These are phyloP conservation scores for Helichrysum umbraculigerum DNA, from an alignment of 129 eudicot genomes.

Conservation along the genomic window DNA sequence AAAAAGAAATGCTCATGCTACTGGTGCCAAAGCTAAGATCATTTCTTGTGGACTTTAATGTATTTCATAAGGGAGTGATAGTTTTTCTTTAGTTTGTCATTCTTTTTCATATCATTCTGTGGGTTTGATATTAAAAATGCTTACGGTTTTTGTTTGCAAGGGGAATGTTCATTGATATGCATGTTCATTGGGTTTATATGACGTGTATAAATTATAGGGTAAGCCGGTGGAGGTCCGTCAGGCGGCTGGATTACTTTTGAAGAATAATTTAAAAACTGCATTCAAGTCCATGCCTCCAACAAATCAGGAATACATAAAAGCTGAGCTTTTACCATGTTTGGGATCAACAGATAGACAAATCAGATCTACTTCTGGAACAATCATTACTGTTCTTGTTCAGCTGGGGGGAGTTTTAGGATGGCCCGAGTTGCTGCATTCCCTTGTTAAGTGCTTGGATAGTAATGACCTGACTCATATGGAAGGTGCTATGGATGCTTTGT, in stretches of 20 bases:
- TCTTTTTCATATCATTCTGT: slow-evolving; percentile 1
- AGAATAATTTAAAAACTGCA: slow-evolving; percentile 75
- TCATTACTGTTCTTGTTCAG: slow-evolving; percentile 82
- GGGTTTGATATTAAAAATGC: slow-evolving; percentile 14
- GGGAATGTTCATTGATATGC: slow-evolving; percentile 18
- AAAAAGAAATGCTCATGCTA: neutral
- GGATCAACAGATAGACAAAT: slow-evolving; percentile 84
- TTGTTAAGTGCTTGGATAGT: slow-evolving; percentile 84
- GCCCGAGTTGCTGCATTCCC: slow-evolving; percentile 81
- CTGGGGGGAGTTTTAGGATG: slow-evolving; percentile 80
- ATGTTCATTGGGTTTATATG: slow-evolving; percentile 20
- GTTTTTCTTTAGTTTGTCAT: neutral
- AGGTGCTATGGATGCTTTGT: slow-evolving; percentile 99
- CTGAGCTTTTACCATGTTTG: slow-evolving; percentile 81
- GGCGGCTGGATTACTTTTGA: slow-evolving; percentile 94
- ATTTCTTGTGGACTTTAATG: neutral
- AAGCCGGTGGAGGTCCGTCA: slow-evolving; percentile 91
- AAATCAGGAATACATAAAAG: slow-evolving; percentile 82
- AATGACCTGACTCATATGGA: slow-evolving; percentile 79
- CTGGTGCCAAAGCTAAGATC: neutral
- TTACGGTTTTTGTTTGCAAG: slow-evolving; percentile 22
- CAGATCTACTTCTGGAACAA: slow-evolving; percentile 90
- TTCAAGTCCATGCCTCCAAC: slow-evolving; percentile 62
- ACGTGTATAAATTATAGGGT: slow-evolving; percentile 50
- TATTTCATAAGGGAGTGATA: neutral